Base-by-base conservation (phyloP, 148 eudicot species). In the Limonium bicolor region DNA sequence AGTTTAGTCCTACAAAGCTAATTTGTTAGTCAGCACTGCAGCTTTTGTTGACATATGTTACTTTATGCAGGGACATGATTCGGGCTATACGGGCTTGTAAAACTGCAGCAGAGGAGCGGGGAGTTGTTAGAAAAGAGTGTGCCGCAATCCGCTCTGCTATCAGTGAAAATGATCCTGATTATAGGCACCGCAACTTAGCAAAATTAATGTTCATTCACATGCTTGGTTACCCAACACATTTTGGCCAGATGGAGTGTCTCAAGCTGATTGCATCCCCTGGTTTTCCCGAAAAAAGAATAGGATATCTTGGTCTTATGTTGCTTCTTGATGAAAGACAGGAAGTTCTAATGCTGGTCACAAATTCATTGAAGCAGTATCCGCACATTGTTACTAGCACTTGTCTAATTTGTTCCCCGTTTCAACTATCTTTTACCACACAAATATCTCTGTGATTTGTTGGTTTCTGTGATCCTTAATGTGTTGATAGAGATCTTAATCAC, bases 301-400 rank as follows among this genome's bases (percentile, higher is more conserved):
- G 95, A 45, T 85, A 90, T 72, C 88, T 90, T 46, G 95, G 94
- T 44, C 95, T 90, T 39, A 85, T 90, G 99, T 58, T 90, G 59
- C 88, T 90, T 54, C 99, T 90, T 59, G 99, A 90, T 71, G 99
- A 90, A 73, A 73, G 99, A 71, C 99, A 90, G 62, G 99, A 90
- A 73, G 99, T 90, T 46, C 67, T 90, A 47, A 90, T 90, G 99
- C 69, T 90, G 66, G 99, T 90, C 51, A 90, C 99, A 19, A 90
- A 92, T 66, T 92, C 99, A 19, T 70, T 92, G 48, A 90, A 90
- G 55, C 99, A 90, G 99, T 90, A 90, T 78, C 87, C 99, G 25
- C 19, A 58, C 50, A 35, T 46, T 46, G 50, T 51, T 29, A 11
- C 38, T 48, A 34, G 36, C 21, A 27, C 51, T 15, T 28, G 8